A percentile compares a stretch with the other conserved stretches of the same genome.
phyloP scores from a whole-genome alignment of 2,329 filamentous ascomycete species.

The Lasiodiplodia sp. region DNA sequence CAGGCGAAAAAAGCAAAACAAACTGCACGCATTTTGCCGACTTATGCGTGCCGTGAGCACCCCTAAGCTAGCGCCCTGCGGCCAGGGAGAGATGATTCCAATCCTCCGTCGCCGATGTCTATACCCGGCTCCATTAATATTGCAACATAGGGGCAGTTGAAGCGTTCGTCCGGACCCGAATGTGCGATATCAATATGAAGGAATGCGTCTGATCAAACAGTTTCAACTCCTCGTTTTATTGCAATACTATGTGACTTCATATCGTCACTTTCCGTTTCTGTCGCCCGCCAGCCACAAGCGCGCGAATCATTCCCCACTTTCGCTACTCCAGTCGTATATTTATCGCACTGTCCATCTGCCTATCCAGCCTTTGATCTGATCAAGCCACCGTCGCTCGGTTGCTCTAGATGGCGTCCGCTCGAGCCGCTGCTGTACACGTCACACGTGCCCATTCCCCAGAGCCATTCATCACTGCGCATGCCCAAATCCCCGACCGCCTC shows the following conservation, averaged over 20 bases:
- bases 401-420: slow-evolving; percentile 20
- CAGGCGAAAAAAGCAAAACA: slow-evolving; percentile 18
- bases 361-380: slow-evolving; percentile 23
- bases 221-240: too few relatives aligned
- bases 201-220: too few relatives aligned
- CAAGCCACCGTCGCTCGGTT: slow-evolving; percentile 25
- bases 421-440: slow-evolving; percentile 24
- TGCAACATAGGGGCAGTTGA: too few relatives aligned
- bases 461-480: slow-evolving; percentile 10
- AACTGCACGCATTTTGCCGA: slow-evolving; percentile 8
- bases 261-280: slow-evolving; percentile 30
- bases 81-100: not conserved
- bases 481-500: slow-evolving; percentile 7
- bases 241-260: too few relatives aligned
- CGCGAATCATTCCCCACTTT: slow-evolving; percentile 25
- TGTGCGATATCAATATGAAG: too few relatives aligned
- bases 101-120: slow-evolving; percentile 8
- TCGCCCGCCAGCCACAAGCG: slow-evolving; percentile 13
- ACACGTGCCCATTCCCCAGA: slow-evolving; percentile 24
- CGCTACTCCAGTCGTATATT: slow-evolving; percentile 27
- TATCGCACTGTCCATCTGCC: slow-evolving; percentile 27
- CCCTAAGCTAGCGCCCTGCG: not conserved
- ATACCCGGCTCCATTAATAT: not conserved
- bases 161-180: too few relatives aligned
- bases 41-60: not conserved